Evolutionary conservation across 352 stramenopile genomes (phyloP), one percentile per base, ranked within the genome.

Genomic region (Phytophthora pistaciae): DNA sequence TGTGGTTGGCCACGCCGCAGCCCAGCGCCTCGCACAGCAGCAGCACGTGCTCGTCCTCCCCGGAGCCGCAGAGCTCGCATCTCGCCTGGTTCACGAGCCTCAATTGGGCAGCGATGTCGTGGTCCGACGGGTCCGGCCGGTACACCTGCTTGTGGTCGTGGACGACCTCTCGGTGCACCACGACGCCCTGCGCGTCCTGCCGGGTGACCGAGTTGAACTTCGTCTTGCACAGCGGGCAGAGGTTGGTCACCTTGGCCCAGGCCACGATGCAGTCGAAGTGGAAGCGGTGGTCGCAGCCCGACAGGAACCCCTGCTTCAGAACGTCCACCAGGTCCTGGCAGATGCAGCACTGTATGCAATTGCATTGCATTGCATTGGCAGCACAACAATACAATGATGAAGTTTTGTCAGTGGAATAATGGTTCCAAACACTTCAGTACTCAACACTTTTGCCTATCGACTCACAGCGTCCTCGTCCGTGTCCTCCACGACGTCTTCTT

Each of bases 241-340:
- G 63, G 59, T 96, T 96, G 18, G 89, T 95, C 21, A 95, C 84
- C 57, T 92, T 90, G 38, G 89, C 74, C 89, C 89, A 96, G 29
- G 86, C 74, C 25, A 93, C 56, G 59, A 96, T 95, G 68, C 89
- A 96, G 48, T 95, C 78, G 42, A 88, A 95, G 73, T 96, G 89
- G 77, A 96, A 96, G n/a, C 79, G 81, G 62, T 96, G 89, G 38
- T 90, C 85, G 65, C 89, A 96, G 5, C 36, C 73, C 0, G 84
- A 64, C 3, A 96, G 66, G 44, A 84, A 82, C 3, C 86, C 89
- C 56, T 92, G 87, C 31, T 68, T 75, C 5, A 82, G 29, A 56
- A 79, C 59, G 36, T 80, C 68, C 50, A 96, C 86, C 11, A 83
- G 40, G 54, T 96, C 89, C 44, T 93, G 85, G 61, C 89, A 96